A percentile compares a stretch with the other conserved stretches of the same genome.
phyloP scores from a whole-genome alignment of 352 stramenopile species.

The Pythium guiyangense region DNA sequence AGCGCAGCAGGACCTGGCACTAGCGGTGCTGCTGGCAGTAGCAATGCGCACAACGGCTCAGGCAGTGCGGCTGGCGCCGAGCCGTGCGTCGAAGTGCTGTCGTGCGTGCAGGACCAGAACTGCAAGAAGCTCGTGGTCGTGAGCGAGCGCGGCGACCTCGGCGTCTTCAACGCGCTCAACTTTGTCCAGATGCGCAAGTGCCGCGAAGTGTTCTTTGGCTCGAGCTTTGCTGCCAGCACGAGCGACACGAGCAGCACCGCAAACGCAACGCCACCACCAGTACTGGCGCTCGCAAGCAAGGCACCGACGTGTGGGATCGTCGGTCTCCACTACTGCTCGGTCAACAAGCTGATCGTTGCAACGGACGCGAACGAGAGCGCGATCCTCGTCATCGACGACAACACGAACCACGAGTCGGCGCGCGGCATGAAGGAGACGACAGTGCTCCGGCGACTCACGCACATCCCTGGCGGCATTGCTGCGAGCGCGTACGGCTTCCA shows the following conservation, averaged over 20 bases:
- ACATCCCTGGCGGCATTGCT: slow-evolving; percentile 46
- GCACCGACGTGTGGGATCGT: slow-evolving; percentile 40
- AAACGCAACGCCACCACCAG: background rate
- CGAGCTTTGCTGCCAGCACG: background rate
- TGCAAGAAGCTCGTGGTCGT: slow-evolving; percentile 62
- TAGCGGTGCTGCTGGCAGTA: background rate
- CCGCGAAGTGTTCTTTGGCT: slow-evolving; percentile 34
- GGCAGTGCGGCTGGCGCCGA: slow-evolving; percentile 14
- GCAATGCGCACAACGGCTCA: slow-evolving; percentile 15
- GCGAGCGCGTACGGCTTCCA: slow-evolving; percentile 65
- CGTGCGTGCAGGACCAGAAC: slow-evolving; percentile 47
- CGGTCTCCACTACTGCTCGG: slow-evolving; percentile 66
- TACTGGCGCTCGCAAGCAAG: background rate
- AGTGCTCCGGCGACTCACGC: slow-evolving; percentile 52
- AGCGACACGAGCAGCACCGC: background rate
- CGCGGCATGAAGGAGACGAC: slow-evolving; percentile 35
- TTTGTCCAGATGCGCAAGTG: slow-evolving; percentile 70
- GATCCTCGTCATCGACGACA: slow-evolving; percentile 69
- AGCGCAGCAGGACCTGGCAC: slow-evolving; percentile 8
- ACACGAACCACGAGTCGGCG: slow-evolving; percentile 36
- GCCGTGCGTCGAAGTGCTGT: slow-evolving; percentile 34
- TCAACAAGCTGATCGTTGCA: slow-evolving; percentile 66
- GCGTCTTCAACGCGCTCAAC: slow-evolving; percentile 72
- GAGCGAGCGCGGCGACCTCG: slow-evolving; percentile 47
- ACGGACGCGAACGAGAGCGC: slow-evolving; percentile 36